These are phyloP conservation scores for Lentinula sp. DNA, from an alignment of 768 basidiomycete genomes.

Conservation along the genomic window DNA sequence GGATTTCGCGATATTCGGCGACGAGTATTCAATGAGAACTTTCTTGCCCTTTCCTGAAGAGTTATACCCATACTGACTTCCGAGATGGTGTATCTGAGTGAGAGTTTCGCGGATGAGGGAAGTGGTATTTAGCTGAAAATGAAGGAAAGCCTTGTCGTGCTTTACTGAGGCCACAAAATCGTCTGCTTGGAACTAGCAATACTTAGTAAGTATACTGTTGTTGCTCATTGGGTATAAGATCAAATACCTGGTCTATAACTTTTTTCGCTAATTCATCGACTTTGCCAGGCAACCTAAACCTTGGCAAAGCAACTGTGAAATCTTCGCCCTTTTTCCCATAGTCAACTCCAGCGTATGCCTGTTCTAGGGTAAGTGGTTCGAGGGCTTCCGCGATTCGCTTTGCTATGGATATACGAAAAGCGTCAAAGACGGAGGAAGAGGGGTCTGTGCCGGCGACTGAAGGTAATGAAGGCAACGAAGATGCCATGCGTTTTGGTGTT, in stretches of 20 bases:
- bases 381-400: slow-evolving; percentile 61
- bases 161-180: slow-evolving; percentile 68
- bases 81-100: slow-evolving; percentile 67
- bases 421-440: slow-evolving; percentile 60
- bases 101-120: slow-evolving; percentile 65
- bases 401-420: slow-evolving; percentile 80
- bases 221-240: not conserved
- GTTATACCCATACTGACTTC: slow-evolving; percentile 83
- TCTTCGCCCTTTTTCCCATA: slow-evolving; percentile 93
- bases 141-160: slow-evolving; percentile 75
- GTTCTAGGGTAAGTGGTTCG: slow-evolving; percentile 59
- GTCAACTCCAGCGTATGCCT: slow-evolving; percentile 81
- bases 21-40: slow-evolving; percentile 86
- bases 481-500: slow-evolving; percentile 19
- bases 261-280: slow-evolving; percentile 70
- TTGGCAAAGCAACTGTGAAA: slow-evolving; percentile 87
- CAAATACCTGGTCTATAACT: slow-evolving; percentile 66
- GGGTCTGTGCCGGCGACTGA: slow-evolving; percentile 50
- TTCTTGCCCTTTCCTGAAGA: slow-evolving; percentile 74
- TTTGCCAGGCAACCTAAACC: slow-evolving; percentile 83
- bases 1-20: slow-evolving; percentile 95
- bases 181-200: slow-evolving; percentile 72
- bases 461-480: slow-evolving; percentile 32
- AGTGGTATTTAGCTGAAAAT: slow-evolving; percentile 65
- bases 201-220: not conserved